Percentiles rank a stretch among this genome's conserved stretches.
Conservation (phyloP, 768 basidiomycete genomes). For the Leucogyrophana mollusca region DNA sequence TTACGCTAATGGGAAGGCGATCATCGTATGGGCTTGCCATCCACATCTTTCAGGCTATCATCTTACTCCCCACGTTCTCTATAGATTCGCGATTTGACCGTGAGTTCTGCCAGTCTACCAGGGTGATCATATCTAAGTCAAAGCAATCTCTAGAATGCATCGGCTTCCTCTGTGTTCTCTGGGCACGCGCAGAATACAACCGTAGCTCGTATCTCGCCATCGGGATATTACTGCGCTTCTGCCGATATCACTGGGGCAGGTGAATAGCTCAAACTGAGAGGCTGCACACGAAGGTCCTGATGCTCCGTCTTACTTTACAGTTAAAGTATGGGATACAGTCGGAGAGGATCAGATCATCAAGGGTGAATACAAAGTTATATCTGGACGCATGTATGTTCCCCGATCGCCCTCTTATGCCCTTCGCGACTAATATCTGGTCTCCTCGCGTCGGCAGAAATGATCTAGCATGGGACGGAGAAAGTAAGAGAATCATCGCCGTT, state of each 20-base stretch:
- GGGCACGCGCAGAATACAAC: slow-evolving; percentile 85
- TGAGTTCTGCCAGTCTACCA: slow-evolving; percentile 29
- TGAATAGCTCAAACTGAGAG: slow-evolving; percentile 28
- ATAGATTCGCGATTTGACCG: slow-evolving; percentile 84
- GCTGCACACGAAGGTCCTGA: background rate
- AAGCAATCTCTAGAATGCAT: slow-evolving; percentile 53
- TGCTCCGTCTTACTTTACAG: slow-evolving; percentile 33
- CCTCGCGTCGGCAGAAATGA: slow-evolving; percentile 64
- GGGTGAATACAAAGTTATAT: slow-evolving; percentile 73
- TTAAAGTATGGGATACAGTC: slow-evolving; percentile 91
- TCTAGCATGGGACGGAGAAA: slow-evolving; percentile 95
- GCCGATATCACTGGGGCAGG: slow-evolving; percentile 82
- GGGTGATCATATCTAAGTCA: slow-evolving; percentile 2
- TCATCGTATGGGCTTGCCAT: slow-evolving; percentile 64
- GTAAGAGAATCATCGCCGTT: slow-evolving; percentile 92
- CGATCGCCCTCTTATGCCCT: background rate
- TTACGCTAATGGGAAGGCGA: slow-evolving; percentile 81
- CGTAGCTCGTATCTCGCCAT: slow-evolving; percentile 88
- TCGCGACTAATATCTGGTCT: background rate
- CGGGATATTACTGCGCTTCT: slow-evolving; percentile 94
- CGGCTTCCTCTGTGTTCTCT: slow-evolving; percentile 61
- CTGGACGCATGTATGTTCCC: slow-evolving; percentile 61
- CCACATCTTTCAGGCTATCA: background rate
- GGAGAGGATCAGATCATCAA: slow-evolving; percentile 83
- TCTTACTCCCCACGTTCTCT: background rate